Evolutionary conservation across 768 basidiomycete genomes (phyloP), one percentile per base, ranked within the genome.

Genomic region (Russula brevipes): DNA sequence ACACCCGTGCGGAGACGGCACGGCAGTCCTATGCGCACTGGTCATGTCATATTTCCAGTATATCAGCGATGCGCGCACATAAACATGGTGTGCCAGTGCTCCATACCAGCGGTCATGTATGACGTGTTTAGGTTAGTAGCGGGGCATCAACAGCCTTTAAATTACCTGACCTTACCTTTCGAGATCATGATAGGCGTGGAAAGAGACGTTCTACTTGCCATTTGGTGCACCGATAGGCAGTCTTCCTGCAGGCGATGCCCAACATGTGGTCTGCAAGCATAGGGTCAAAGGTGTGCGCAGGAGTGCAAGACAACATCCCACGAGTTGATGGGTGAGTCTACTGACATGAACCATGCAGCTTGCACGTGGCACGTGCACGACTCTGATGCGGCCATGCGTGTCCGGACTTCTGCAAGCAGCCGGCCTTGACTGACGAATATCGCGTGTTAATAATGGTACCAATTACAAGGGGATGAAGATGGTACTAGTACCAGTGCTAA

Each of bases 321-420:
- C 38, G 33, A 24, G 24, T 42, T 50, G 42, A 35, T 36, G 41
- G 53, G 14, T 2, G 39, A 36, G 60, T 24, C 35, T 33, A 50
- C 35, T 36, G 33, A 42, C 19, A 55, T 30, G 11, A 6, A 35
- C 42, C 55, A 53, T 24, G 56, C 61, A 58, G 50, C 35, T 45
- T 44, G 56, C 50, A 58, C 61, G 50, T 63, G 61, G 42, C 42
- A 52, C 61, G 44, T 57, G 61, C 50, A 36, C 61, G 14, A 55
- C 30, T 50, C 31, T 6, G 16, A 35, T 50, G 14, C 49, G 3
- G 24, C 10, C 52, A 54, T 19, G 52, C 38, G 30, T 47, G 33
- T 51, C 33, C 33, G 36, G 35, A 24, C 24, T n/a, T 39, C 30
- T 33, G 41, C 33, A 42, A 36, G 33, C 33, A 52, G 10, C 19